Percentiles rank a stretch among this genome's conserved stretches.
Evolutionary conservation across 2,329 filamentous ascomycete species (phyloP).

Genomic region (Cladobotryum protrusum): DNA sequence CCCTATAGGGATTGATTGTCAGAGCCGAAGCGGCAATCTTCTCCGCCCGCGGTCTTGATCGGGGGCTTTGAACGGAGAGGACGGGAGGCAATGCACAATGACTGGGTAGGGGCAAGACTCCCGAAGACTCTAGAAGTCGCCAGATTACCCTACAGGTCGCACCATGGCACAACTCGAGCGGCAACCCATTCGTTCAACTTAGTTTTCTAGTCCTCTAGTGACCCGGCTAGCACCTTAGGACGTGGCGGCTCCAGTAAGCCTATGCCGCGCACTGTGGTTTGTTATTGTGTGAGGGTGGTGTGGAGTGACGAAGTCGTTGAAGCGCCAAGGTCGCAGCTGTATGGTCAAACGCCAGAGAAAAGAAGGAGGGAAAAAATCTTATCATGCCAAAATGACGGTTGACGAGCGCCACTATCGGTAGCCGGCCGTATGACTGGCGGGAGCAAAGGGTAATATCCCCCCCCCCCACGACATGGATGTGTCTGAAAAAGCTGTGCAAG

Average conservation of each 20-base stretch:
- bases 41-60: too few relatives aligned
- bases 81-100: neutral
- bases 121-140: neutral
- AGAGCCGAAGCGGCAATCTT: too few relatives aligned
- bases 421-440: slow-evolving; percentile 6
- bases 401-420: slow-evolving; percentile 11
- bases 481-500: neutral
- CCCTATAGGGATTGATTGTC: too few relatives aligned
- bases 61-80: too few relatives aligned
- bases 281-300: slow-evolving; percentile 1
- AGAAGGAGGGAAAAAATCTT: neutral
- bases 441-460: neutral
- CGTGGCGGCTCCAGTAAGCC: slow-evolving; percentile 7
- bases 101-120: neutral
- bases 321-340: neutral
- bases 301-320: slow-evolving; percentile 6
- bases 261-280: slow-evolving; percentile 5
- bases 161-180: neutral
- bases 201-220: too few relatives aligned
- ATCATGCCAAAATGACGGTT: slow-evolving; percentile 7
- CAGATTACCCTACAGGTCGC: neutral
- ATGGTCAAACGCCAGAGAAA: too few relatives aligned
- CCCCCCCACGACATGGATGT: neutral
- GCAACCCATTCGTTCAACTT: neutral
- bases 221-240: neutral